These are phyloP conservation scores for Helenozyma baotianmanensis DNA, from an alignment of 805 yeast genomes.

Conservation along the genomic window DNA sequence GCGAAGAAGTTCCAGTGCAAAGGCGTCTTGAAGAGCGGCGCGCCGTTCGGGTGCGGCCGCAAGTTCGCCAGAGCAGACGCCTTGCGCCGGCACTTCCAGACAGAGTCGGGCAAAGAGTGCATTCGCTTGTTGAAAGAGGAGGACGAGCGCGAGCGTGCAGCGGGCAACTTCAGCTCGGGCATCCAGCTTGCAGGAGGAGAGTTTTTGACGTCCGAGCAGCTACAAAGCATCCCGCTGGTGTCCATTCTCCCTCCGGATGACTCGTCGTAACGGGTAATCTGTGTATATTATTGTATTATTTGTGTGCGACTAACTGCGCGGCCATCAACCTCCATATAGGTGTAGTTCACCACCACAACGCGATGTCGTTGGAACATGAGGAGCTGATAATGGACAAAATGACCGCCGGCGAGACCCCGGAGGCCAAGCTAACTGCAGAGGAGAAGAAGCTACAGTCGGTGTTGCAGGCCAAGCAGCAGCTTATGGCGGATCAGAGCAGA, in stretches of 20 bases:
- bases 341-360: neutral
- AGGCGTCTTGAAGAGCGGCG: conserved; percentile 53
- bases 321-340: too few relatives aligned
- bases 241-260: conserved; percentile 40
- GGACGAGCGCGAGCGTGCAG: conserved; percentile 27
- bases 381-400: conserved; percentile 33
- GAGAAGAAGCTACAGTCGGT: conserved; percentile 26
- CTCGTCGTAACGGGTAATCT: too few relatives aligned
- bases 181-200: conserved; percentile 18
- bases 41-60: conserved; percentile 43
- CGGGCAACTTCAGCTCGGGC: conserved; percentile 8
- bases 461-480: conserved; percentile 24
- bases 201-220: conserved; percentile 7
- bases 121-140: conserved; percentile 38
- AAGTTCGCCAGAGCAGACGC: conserved; percentile 46
- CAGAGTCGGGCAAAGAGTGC: conserved; percentile 44
- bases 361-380: conserved; percentile 23
- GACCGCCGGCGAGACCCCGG: conserved; percentile 10
- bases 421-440: conserved; percentile 10
- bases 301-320: too few relatives aligned
- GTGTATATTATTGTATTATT: too few relatives aligned
- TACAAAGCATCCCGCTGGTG: conserved; percentile 24
- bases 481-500: conserved; percentile 29
- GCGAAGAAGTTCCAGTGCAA: conserved; percentile 70
- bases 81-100: conserved; percentile 41